Conservation (phyloP, 768 basidiomycete genomes). For the Fomitopsis pulvina region DNA sequence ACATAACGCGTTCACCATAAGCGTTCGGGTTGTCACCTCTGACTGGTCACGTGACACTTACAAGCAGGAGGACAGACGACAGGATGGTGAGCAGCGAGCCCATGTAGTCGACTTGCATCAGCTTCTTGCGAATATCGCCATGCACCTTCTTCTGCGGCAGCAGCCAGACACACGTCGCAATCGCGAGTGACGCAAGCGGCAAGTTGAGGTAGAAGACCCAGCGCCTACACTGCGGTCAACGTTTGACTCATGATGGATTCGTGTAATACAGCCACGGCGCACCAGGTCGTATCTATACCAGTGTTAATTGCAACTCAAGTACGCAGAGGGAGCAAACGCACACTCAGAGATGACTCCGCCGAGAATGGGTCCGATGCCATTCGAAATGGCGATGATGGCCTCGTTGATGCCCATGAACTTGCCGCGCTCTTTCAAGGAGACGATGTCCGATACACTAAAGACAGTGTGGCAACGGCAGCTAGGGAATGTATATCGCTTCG, state of each 20-base stretch:
- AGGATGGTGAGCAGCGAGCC: not conserved
- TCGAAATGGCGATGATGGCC: constrained; percentile 12
- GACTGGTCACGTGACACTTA: not conserved
- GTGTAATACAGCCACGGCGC: no score
- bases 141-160: constrained; percentile 16
- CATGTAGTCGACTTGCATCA: constrained; percentile 14
- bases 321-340: constrained; percentile 7
- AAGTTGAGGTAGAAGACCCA: constrained; percentile 6
- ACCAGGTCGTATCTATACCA: not conserved
- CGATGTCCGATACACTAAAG: not conserved
- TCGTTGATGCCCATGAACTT: constrained; percentile 1
- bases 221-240: constrained; percentile 7
- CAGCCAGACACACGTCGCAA: constrained; percentile 13
- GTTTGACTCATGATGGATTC: not conserved
- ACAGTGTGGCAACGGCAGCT: no score
- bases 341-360: constrained; percentile 13
- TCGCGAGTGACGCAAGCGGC: not conserved
- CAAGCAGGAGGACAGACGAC: not conserved
- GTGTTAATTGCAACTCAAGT: not conserved
- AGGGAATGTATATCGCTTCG: not conserved
- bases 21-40: not conserved
- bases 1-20: not conserved
- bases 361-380: constrained; percentile 14
- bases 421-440: not conserved
- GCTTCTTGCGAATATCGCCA: constrained; percentile 12